Base-by-base conservation (phyloP, 805 yeast genomes). In the Yamadazyma takamatsuzukensis region DNA sequence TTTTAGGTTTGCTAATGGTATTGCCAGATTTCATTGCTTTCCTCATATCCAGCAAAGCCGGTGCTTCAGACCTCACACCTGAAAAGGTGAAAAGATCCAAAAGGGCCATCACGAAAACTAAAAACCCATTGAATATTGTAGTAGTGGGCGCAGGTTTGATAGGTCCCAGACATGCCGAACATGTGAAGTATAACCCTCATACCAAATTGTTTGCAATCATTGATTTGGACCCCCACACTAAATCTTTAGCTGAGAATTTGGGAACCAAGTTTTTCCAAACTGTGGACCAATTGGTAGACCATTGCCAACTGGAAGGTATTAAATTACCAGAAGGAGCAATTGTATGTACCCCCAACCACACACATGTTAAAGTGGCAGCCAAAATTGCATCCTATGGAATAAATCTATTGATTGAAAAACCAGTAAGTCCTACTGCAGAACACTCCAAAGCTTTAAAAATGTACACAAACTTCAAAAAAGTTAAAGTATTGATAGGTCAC, bases 131-230 rank as follows among this genome's bases (percentile, higher is more conserved):
- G 29, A 34, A 29, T 13, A 35, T 41, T 4, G 37, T 38, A 5
- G 43, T 41, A 2, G 39, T 41, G n/a, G 68, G 70, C 0, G 67
- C 65, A 6, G 68, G 70, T 4, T 43, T 63, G 16, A 62, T 63
- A 14, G 70, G 70, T 7, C 68, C 70, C 4, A 49, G 70, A 29
- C 70, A 63, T 40, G 66, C 67, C 9, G 47, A 50, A 18, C 70
- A 63, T 36, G 44, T 63, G 7, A 25, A 33, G 7, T 41, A 45
- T 15, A 41, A 59, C 24, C 36, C 48, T 2, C 53, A 52, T 21
- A 48, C 59, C 21, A 47, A 43, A 9, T 38, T 63, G 9, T 50
- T 61, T 41, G 67, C 61, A 12, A 53, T 63, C 3, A 51, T 63
- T 14, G 70, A 64, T 36, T 33, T 36, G 11, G 34, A 38, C 18